Evolutionary conservation across 2,329 filamentous ascomycete genomes (phyloP).

Genomic region (Alternaria arborescens): DNA sequence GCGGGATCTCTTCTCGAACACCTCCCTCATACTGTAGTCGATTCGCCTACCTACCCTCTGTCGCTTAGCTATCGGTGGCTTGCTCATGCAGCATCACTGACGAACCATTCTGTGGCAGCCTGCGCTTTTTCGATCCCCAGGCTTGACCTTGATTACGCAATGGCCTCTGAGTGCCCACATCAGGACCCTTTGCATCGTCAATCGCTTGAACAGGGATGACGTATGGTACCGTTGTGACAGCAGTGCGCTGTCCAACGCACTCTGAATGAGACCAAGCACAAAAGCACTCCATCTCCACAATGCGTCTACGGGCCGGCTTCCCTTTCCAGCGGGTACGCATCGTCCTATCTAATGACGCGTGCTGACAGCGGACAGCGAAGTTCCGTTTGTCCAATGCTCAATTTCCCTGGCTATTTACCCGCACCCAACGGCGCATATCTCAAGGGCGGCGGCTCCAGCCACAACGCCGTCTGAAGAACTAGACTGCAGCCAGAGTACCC

Average conservation of each 20-base stretch:
- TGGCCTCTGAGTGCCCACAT: background rate
- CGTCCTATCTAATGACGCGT: constrained; percentile 19
- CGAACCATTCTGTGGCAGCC: constrained; percentile 6
- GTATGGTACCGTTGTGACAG: constrained; percentile 1
- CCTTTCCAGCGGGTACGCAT: constrained; percentile 15
- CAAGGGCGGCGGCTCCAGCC: constrained; percentile 29
- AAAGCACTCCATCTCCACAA: background rate
- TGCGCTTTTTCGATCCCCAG: background rate
- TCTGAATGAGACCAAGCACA: background rate
- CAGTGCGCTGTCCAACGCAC: background rate
- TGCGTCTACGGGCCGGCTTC: constrained; percentile 5
- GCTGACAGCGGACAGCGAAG: constrained; percentile 30
- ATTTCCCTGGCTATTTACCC: constrained; percentile 45
- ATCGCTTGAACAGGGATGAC: background rate
- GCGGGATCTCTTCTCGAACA: constrained; percentile 19
- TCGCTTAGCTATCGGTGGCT: constrained; percentile 7
- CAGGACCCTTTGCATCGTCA: background rate
- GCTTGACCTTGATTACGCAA: background rate
- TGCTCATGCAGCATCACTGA: constrained; percentile 8
- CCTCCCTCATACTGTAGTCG: background rate
- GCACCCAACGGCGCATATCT: constrained; percentile 35
- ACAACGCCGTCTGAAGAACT: constrained; percentile 4
- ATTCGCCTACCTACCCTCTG: background rate
- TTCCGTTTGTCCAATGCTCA: constrained; percentile 32
- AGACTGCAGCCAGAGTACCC: background rate